A percentile compares a stretch with the other conserved stretches of the same genome.
Evolutionary conservation across 2,329 filamentous ascomycete genomes (phyloP).

Genomic region (Huntiella abstrusa): DNA sequence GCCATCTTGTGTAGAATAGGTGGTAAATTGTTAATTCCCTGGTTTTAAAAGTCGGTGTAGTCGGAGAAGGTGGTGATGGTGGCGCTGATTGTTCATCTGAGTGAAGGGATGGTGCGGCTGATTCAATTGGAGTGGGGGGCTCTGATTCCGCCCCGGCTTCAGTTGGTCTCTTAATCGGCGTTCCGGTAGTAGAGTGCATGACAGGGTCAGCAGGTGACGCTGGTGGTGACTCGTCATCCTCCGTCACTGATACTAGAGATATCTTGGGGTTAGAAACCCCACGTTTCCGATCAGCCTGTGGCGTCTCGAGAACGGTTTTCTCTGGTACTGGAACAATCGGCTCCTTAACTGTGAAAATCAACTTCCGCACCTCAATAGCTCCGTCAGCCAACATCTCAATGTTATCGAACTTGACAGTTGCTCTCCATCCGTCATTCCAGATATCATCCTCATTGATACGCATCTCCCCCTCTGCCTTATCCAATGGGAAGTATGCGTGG

Average conservation of each 20-base stretch:
- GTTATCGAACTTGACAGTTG: slow-evolving; percentile 48
- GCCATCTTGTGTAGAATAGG: slow-evolving; percentile 73
- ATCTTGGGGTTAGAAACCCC: background rate
- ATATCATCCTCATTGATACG: slow-evolving; percentile 43
- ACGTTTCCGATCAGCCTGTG: background rate
- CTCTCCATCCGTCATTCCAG: slow-evolving; percentile 48
- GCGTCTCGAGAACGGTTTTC: too few relatives aligned
- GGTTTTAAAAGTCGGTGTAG: background rate
- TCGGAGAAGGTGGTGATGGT: background rate
- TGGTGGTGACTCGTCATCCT: background rate
- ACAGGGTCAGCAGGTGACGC: too few relatives aligned
- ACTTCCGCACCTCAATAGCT: slow-evolving; percentile 54
- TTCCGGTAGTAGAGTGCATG: too few relatives aligned
- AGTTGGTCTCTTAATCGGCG: too few relatives aligned
- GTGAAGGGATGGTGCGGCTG: too few relatives aligned
- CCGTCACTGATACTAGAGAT: background rate
- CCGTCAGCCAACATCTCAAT: slow-evolving; percentile 35
- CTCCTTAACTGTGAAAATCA: slow-evolving; percentile 37
- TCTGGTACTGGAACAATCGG: slow-evolving; percentile 12
- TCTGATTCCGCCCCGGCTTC: too few relatives aligned
- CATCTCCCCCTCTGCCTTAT: slow-evolving; percentile 31
- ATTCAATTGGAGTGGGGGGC: too few relatives aligned
- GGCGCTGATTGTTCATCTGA: too few relatives aligned
- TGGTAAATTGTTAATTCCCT: slow-evolving; percentile 58
- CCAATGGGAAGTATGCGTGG: slow-evolving; percentile 64